A percentile compares a stretch with the other conserved stretches of the same genome.
Conservation (phyloP, 202 grass and related monocot genomes). For the Zizania palustris region DNA sequence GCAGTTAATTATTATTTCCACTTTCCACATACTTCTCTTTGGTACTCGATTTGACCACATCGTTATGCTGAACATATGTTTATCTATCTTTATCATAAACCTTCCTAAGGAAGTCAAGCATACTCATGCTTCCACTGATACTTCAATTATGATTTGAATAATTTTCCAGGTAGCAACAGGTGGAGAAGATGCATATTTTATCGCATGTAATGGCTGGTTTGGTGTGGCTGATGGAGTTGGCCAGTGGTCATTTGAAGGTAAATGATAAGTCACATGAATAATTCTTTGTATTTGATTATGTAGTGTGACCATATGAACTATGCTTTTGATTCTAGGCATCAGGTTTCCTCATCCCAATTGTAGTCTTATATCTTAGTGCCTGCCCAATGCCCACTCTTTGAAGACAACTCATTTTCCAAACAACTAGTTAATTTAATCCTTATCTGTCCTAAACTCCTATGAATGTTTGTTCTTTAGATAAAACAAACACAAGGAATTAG, state of each 20-base stretch:
- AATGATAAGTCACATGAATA: neutral
- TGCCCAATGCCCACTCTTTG: too few relatives aligned
- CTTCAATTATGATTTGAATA: constrained; percentile 33
- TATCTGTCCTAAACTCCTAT: too few relatives aligned
- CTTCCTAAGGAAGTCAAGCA: constrained; percentile 4
- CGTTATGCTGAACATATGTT: neutral
- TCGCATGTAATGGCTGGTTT: constrained; percentile 68
- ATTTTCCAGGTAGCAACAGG: constrained; percentile 66
- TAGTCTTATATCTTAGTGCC: too few relatives aligned
- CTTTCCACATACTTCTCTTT: constrained; percentile 3
- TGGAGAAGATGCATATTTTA: constrained; percentile 93
- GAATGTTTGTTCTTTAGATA: too few relatives aligned
- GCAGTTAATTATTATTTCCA: neutral
- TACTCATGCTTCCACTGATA: constrained; percentile 1
- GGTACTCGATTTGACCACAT: neutral
- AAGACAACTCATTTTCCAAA: too few relatives aligned
- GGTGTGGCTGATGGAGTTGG: constrained; percentile 96
- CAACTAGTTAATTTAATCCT: too few relatives aligned
- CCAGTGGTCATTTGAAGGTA: constrained; percentile 97
- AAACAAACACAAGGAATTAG: too few relatives aligned
- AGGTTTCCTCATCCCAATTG: too few relatives aligned
- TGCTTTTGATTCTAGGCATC: neutral
- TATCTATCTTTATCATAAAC: neutral
- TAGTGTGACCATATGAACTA: constrained; percentile 15
- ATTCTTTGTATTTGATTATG: constrained; percentile 23